These are phyloP conservation scores for Ulmus americana DNA, from an alignment of 331 rosid species.

Conservation along the genomic window DNA sequence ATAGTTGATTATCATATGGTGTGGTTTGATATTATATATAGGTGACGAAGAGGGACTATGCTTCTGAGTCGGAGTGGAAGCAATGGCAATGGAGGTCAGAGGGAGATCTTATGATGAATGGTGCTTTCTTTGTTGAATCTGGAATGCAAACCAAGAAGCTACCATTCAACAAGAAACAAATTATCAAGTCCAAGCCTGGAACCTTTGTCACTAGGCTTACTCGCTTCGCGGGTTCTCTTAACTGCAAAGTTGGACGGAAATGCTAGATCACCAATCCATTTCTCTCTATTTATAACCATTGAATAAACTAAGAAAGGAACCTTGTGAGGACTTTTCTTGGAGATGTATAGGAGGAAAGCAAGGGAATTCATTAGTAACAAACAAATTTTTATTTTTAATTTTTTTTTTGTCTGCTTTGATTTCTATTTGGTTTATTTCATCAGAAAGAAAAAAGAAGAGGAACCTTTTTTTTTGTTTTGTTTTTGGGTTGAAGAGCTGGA, in stretches of 20 bases:
- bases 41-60: conserved; percentile 55
- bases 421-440: neutral
- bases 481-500: neutral
- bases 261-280: conserved; percentile 30
- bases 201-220: conserved; percentile 47
- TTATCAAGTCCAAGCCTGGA: conserved; percentile 60
- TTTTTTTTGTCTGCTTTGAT: neutral
- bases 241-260: conserved; percentile 31
- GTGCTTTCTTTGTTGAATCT: conserved; percentile 53
- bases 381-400: neutral
- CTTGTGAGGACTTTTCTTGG: neutral
- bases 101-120: conserved; percentile 62
- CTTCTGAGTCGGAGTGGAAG: conserved; percentile 28
- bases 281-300: neutral
- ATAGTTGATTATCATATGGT: neutral
- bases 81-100: conserved; percentile 75
- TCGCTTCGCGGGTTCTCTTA: conserved; percentile 52
- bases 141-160: conserved; percentile 28
- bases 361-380: neutral
- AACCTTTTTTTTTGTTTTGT: neutral
- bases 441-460: neutral
- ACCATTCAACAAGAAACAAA: conserved; percentile 11
- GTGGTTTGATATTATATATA: neutral
- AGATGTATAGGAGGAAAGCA: neutral
- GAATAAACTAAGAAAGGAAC: neutral